Conservation (phyloP, 2,329 filamentous ascomycete species). For the Penicillium sp. region DNA sequence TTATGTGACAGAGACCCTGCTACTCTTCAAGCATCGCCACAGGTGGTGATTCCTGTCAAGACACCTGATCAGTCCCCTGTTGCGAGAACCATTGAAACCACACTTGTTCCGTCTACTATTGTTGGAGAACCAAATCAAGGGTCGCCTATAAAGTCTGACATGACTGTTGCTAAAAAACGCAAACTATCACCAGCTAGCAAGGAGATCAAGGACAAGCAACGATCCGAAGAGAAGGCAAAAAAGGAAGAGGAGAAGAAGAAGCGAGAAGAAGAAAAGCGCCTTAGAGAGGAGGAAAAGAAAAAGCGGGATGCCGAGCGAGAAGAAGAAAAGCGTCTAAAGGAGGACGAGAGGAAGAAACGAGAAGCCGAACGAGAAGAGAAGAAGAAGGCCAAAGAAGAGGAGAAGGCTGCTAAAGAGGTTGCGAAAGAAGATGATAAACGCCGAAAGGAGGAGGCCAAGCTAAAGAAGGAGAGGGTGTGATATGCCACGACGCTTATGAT, state of each 20-base stretch:
- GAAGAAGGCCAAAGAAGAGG: slow-evolving; percentile 45
- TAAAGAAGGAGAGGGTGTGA: slow-evolving; percentile 49
- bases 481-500: neutral
- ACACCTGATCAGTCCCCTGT: neutral
- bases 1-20: neutral
- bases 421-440: slow-evolving; percentile 47
- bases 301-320: slow-evolving; percentile 44
- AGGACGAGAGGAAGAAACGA: slow-evolving; percentile 50
- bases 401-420: slow-evolving; percentile 45
- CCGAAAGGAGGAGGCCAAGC: slow-evolving; percentile 50
- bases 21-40: neutral
- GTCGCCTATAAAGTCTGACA: slow-evolving; percentile 8
- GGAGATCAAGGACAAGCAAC: slow-evolving; percentile 29
- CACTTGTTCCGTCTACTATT: neutral
- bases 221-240: slow-evolving; percentile 6
- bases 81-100: neutral
- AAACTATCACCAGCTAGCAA: slow-evolving; percentile 26
- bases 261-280: slow-evolving; percentile 7
- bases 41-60: slow-evolving; percentile 1
- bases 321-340: slow-evolving; percentile 44
- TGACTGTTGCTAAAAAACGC: slow-evolving; percentile 19
- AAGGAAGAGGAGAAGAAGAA: slow-evolving; percentile 6
- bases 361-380: slow-evolving; percentile 50
- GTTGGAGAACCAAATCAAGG: neutral
- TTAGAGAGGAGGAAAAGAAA: slow-evolving; percentile 41